Base-by-base conservation (phyloP, 495 filamentous ascomycete genomes). In the Trichoderma virens region DNA sequence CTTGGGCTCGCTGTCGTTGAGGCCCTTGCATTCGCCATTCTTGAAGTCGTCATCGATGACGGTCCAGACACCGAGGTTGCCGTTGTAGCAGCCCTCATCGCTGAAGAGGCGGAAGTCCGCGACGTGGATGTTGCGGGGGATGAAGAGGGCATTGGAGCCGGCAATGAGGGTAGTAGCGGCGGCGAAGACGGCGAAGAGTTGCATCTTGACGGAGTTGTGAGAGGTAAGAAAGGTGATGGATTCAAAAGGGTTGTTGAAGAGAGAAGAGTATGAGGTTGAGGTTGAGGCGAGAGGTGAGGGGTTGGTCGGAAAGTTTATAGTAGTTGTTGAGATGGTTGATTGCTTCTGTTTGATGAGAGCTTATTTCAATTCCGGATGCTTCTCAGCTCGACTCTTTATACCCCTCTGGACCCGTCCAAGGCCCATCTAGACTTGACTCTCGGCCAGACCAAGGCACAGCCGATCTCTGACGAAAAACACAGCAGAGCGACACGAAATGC, bases 81-180 rank as follows among this genome's bases (percentile, higher is more conserved):
- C 51, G 27, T 28, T 14, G 27, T 28, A 30, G 51, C 51, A 56
- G 25, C 20, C 51, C 27, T 27, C 23, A 8, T 2, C 51, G 25
- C 51, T 56, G 51, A 28, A 56, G 3, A 56, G 51, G 9, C 51
- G 51, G 51, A 56, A 56, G 7, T 56, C 51, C 2, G 51, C 25
- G 51, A 56, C 51, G 25, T 56, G 51, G 51, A 30, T 5, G 51
- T 56, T 56, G 51, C 51, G 51, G 13, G 51, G 51, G 51, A 56
- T 56, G 27, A 56, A 56, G 51, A 30, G 23, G 23, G 51, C 51
- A 23, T 56, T 27, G 51, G 51, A 28, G 25, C 23, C 9, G 11
- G 51, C 25, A 18, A 56, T 27, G 3, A 56, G 51, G 25, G 51
- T 18, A 2, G 51, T 8, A 18, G 51, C 51, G 25, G 51, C 51